phyloP scores from a whole-genome alignment of 1,284 basidiomycete species.

The Sporisorium reilianum region DNA sequence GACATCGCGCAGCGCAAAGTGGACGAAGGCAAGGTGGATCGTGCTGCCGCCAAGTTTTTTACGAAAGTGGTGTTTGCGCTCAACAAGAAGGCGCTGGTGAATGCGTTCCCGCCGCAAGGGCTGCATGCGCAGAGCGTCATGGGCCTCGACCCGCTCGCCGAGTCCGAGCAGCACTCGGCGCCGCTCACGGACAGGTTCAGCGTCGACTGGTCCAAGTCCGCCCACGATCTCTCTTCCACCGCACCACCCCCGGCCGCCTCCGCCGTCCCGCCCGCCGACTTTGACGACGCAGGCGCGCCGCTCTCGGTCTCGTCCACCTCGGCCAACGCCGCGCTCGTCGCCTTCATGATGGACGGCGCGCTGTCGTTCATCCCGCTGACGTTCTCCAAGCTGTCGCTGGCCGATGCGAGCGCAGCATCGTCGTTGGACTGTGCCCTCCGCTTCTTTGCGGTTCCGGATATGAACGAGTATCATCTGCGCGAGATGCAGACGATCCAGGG shows the following conservation, averaged over 20 bases:
- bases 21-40: conserved; percentile 31
- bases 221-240: conserved; percentile 11
- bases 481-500: conserved; percentile 52
- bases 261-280: neutral
- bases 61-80: conserved; percentile 41
- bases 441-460: conserved; percentile 53
- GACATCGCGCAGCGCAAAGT: conserved; percentile 36
- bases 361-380: conserved; percentile 64
- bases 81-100: conserved; percentile 12
- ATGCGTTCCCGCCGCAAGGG: conserved; percentile 24
- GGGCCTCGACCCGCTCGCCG: conserved; percentile 26
- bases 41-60: conserved; percentile 18
- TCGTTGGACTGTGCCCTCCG: conserved; percentile 63
- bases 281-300: conserved; percentile 13
- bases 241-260: conserved; percentile 15
- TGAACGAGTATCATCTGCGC: conserved; percentile 51
- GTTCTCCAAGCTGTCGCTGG: conserved; percentile 39
- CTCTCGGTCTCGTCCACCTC: conserved; percentile 19
- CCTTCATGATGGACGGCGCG: conserved; percentile 58
- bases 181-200: conserved; percentile 32
- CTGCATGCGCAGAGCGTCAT: conserved; percentile 33
- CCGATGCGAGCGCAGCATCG: conserved; percentile 47
- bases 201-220: conserved; percentile 48
- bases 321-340: conserved; percentile 35
- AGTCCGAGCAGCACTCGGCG: conserved; percentile 29